A percentile compares a stretch with the other conserved stretches of the same genome.
Conservation (phyloP, 1,284 basidiomycete genomes). For the Agroathelia rolfsii region DNA sequence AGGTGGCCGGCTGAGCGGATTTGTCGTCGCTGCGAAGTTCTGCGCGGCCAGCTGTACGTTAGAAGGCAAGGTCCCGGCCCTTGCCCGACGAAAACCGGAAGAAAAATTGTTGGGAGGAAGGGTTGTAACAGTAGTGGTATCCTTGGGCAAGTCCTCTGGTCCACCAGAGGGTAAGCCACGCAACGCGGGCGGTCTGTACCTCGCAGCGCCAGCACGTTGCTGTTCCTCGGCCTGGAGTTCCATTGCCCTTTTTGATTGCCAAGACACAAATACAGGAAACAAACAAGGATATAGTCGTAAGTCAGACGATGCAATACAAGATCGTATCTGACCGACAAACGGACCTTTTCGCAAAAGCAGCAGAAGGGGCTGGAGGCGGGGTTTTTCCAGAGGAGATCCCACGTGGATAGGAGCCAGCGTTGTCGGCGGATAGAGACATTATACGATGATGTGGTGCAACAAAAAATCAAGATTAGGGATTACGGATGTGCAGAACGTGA, state of each 20-base stretch:
- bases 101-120: slow-evolving; percentile 65
- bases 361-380: slow-evolving; percentile 81
- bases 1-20: slow-evolving; percentile 39
- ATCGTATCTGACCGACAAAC: no score
- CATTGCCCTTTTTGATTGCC: slow-evolving; percentile 62
- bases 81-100: slow-evolving; percentile 74
- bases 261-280: slow-evolving; percentile 11
- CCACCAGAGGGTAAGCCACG: slow-evolving; percentile 59
- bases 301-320: slow-evolving; percentile 10
- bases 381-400: slow-evolving; percentile 78
- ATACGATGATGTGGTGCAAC: slow-evolving; percentile 52
- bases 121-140: slow-evolving; percentile 39
- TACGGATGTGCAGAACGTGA: slow-evolving; percentile 45
- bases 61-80: slow-evolving; percentile 82
- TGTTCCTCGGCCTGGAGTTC: slow-evolving; percentile 74
- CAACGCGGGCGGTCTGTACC: slow-evolving; percentile 75
- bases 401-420: slow-evolving; percentile 66
- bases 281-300: slow-evolving; percentile 11
- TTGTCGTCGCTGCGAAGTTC: slow-evolving; percentile 64
- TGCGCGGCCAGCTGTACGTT: slow-evolving; percentile 81
- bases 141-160: slow-evolving; percentile 51
- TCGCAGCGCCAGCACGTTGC: slow-evolving; percentile 40
- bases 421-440: slow-evolving; percentile 86
- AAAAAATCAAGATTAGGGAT: slow-evolving; percentile 83
- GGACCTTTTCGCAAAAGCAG: slow-evolving; percentile 80